Conservation (phyloP, 805 yeast species). For the Spathaspora passalidarum region DNA sequence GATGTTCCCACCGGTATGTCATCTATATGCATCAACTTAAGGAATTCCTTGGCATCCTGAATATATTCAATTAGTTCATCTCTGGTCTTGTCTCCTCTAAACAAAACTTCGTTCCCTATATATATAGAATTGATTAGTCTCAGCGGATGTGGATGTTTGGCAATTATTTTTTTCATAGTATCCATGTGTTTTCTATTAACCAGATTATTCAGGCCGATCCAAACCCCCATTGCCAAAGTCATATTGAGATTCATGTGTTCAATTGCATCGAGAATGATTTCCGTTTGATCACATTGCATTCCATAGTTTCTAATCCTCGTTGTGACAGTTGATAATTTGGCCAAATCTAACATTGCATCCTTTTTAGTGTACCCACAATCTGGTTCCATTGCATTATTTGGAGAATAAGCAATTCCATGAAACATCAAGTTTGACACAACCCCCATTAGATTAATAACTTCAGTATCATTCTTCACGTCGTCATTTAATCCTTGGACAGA, state of each 20-base stretch:
- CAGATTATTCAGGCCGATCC: conserved; percentile 50
- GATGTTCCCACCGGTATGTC: conserved; percentile 60
- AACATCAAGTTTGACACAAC: conserved; percentile 32
- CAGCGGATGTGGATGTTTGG: conserved; percentile 37
- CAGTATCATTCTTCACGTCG: conserved; percentile 29
- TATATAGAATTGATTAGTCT: conserved; percentile 47
- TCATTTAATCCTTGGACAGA: conserved; percentile 24
- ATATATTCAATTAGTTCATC: conserved; percentile 41
- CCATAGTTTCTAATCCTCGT: conserved; percentile 57
- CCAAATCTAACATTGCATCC: conserved; percentile 55
- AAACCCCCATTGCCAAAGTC: conserved; percentile 59
- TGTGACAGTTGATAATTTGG: conserved; percentile 56
- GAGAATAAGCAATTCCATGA: conserved; percentile 62
- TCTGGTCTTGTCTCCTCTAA: conserved; percentile 46
- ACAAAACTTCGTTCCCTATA: conserved; percentile 64
- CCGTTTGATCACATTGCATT: conserved; percentile 58
- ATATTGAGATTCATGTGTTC: conserved; percentile 47
- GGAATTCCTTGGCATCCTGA: conserved; percentile 35
- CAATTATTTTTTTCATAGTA: conserved; percentile 41
- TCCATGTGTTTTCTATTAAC: conserved; percentile 46
- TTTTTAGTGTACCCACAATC: conserved; percentile 47
- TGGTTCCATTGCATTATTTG: conserved; percentile 50
- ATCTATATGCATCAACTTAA: conserved; percentile 25
- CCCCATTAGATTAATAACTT: conserved; percentile 35
- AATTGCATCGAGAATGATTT: conserved; percentile 51